Conservation (phyloP, 164 flowering plant species). For the Akebia trifoliata region DNA sequence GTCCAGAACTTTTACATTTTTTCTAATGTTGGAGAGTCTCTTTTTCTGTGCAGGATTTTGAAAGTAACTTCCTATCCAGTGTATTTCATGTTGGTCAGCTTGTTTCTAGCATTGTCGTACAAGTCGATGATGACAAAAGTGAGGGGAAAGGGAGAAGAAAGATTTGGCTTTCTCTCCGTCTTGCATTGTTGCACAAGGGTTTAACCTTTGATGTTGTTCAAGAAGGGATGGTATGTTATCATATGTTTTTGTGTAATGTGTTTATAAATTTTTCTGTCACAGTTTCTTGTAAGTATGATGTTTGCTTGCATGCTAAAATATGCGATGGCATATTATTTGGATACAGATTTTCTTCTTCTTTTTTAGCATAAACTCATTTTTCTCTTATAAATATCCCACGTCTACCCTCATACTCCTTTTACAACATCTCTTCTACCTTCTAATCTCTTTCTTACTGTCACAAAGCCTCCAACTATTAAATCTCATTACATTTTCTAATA, state of each 20-base stretch:
- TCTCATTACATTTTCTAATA: too few relatives aligned
- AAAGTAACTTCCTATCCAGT: constrained; percentile 37
- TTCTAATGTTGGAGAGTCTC: background rate
- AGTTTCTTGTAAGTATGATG: background rate
- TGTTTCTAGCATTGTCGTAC: constrained; percentile 76
- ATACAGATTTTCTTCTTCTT: too few relatives aligned
- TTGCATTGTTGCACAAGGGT: constrained; percentile 67
- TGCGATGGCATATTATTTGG: too few relatives aligned
- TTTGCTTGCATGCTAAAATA: too few relatives aligned
- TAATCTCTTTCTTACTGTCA: too few relatives aligned
- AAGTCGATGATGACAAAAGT: constrained; percentile 72
- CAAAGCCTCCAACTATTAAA: too few relatives aligned
- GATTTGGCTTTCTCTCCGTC: constrained; percentile 89
- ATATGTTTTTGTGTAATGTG: background rate
- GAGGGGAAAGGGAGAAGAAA: constrained; percentile 54
- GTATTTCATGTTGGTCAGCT: constrained; percentile 71
- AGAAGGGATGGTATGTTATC: constrained; percentile 81
- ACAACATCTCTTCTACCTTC: too few relatives aligned
- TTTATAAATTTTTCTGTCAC: background rate
- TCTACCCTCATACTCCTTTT: too few relatives aligned
- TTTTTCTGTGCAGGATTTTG: constrained; percentile 37
- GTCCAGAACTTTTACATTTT: background rate
- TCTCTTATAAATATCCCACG: too few relatives aligned
- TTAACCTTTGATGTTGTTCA: constrained; percentile 68
- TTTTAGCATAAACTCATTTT: too few relatives aligned